A percentile compares a stretch with the other conserved stretches of the same genome.
Conservation (phyloP, 192 early-diverging fungal species). For the Fimicolochytrium jonesii region DNA sequence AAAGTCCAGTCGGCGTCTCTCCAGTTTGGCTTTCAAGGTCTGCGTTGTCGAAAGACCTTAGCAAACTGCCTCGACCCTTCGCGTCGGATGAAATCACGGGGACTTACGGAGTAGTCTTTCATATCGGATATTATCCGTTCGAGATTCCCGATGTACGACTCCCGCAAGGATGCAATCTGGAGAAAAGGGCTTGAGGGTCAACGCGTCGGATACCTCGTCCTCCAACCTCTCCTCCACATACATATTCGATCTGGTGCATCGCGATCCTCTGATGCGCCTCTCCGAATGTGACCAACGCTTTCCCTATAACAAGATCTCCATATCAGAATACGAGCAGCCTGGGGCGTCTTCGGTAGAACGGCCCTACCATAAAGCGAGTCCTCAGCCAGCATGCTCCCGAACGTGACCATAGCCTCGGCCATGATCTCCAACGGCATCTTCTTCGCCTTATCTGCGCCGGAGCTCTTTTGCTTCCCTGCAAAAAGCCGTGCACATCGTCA, state of each 20-base stretch:
- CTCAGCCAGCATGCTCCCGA: constrained; percentile 44
- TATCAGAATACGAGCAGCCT: constrained; percentile 3
- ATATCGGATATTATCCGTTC: constrained; percentile 30
- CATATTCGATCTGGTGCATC: constrained; percentile 41
- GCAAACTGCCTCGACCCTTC: too few species aligned
- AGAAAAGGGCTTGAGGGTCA: neutral
- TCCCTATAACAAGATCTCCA: constrained; percentile 29
- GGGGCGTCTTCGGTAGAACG: constrained; percentile 6
- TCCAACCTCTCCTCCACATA: constrained; percentile 26
- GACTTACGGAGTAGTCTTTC: constrained; percentile 52
- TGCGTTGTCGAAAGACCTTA: constrained; percentile 26
- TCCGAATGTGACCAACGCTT: constrained; percentile 47
- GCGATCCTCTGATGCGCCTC: constrained; percentile 44
- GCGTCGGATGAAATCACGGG: too few species aligned
- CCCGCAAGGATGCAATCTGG: constrained; percentile 41
- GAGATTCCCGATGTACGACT: constrained; percentile 52
- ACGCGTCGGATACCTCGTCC: too few species aligned
- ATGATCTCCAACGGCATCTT: constrained; percentile 66
- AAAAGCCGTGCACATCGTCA: neutral
- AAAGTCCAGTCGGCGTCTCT: constrained; percentile 84
- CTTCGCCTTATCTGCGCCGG: constrained; percentile 54
- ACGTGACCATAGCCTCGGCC: constrained; percentile 58
- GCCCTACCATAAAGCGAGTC: constrained; percentile 34
- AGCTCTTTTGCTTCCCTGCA: constrained; percentile 64
- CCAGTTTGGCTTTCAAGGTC: constrained; percentile 77